Percentiles rank a stretch among this genome's conserved stretches.
Conservation (phyloP, 1,284 basidiomycete species). For the Tylopilus sp. region DNA sequence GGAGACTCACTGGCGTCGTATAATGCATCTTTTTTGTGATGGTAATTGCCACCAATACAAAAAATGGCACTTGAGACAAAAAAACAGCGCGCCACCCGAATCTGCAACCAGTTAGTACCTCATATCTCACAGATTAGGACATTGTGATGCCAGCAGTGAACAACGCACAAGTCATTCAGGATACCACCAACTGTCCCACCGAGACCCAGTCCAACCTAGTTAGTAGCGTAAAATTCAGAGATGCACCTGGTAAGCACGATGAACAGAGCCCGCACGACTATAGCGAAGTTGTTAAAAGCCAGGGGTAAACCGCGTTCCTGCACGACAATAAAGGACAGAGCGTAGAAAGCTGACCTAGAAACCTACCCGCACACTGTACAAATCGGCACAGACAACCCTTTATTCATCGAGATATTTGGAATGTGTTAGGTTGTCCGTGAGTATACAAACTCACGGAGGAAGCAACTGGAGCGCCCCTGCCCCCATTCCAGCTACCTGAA, state of each 20-base stretch:
- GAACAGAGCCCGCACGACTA: conserved; percentile 5
- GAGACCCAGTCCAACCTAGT: conserved; percentile 25
- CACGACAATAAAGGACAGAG: background rate
- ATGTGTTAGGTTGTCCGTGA: background rate
- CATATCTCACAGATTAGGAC: background rate
- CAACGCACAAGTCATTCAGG: conserved; percentile 21
- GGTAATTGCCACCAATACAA: conserved; percentile 18
- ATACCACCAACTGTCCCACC: conserved; percentile 27
- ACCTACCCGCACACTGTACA: conserved; percentile 26
- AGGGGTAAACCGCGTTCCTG: conserved; percentile 25
- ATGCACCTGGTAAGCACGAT: background rate
- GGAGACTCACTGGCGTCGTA: conserved; percentile 23
- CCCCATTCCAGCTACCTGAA: conserved; percentile 26
- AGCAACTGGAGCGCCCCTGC: conserved; percentile 21
- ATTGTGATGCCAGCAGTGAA: background rate
- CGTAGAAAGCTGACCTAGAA: no score
- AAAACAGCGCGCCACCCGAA: conserved; percentile 30
- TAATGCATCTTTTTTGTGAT: conserved; percentile 17
- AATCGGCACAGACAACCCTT: conserved; percentile 27
- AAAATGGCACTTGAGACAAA: conserved; percentile 23
- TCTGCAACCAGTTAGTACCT: conserved; percentile 15
- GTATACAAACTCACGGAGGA: conserved; percentile 15
- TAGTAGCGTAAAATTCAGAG: background rate
- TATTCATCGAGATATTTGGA: background rate
- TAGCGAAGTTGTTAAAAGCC: conserved; percentile 21